phyloP scores from a whole-genome alignment of 129 eudicot genomes.

The Flaveria sonorensis region DNA sequence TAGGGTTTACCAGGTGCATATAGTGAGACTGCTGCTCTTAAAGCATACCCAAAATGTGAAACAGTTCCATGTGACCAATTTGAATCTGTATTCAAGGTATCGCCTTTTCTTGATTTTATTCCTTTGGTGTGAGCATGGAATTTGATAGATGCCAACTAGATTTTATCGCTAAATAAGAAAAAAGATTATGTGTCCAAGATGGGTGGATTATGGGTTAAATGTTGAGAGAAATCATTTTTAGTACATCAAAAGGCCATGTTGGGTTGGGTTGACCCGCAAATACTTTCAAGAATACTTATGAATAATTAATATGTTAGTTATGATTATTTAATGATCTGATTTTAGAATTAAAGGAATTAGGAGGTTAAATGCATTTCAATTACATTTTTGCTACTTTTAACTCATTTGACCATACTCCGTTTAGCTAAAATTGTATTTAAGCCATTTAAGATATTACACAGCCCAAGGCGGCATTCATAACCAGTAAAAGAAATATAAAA shows the following conservation, averaged over 20 bases:
- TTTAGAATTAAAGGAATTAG: not conserved
- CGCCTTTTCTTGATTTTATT: conserved; percentile 8
- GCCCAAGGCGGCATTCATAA: not conserved
- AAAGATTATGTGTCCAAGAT: not conserved
- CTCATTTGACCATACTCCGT: not conserved
- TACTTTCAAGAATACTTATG: not conserved
- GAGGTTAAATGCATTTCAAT: not conserved
- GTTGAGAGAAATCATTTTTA: not conserved
- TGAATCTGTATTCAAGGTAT: conserved; percentile 92
- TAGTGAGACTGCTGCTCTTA: conserved; percentile 94
- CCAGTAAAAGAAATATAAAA: not conserved
- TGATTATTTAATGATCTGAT: not conserved
- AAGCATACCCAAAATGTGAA: conserved; percentile 91
- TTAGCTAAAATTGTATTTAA: not conserved
- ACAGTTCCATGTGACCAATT: conserved; percentile 92
- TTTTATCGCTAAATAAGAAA: not conserved
- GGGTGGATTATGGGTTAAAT: not conserved
- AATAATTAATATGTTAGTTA: not conserved
- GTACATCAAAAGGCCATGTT: not conserved
- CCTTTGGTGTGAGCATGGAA: not conserved
- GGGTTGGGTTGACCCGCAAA: conserved; percentile 9
- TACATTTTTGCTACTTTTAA: not conserved
- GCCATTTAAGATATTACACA: not conserved
- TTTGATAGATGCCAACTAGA: not conserved
- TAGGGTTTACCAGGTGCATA: conserved; percentile 95